phyloP scores from a whole-genome alignment of 495 filamentous ascomycete species.

The Apiosordaria backusii region DNA sequence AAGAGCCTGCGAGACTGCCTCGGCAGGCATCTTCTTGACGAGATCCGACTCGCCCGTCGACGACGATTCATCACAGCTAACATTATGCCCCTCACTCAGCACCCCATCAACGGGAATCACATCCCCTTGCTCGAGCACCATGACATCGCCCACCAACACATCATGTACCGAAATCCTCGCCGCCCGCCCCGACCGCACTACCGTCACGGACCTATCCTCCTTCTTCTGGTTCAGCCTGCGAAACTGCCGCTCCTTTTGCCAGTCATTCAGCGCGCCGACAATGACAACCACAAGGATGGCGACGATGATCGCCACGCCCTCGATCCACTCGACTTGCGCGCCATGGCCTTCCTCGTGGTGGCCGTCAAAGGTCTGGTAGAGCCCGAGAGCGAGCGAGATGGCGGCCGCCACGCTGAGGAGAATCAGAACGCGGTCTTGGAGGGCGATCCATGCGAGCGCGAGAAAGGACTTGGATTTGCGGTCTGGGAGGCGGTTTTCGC shows the following conservation, averaged over 20 bases:
- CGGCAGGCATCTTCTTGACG: slow-evolving; percentile 62
- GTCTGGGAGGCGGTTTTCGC: slow-evolving; percentile 63
- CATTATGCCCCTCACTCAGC: slow-evolving; percentile 58
- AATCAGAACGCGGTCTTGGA: slow-evolving; percentile 76
- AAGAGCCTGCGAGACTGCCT: slow-evolving; percentile 64
- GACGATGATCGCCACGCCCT: slow-evolving; percentile 69
- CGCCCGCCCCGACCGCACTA: slow-evolving; percentile 65
- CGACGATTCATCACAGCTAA: slow-evolving; percentile 74
- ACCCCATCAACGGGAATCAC: slow-evolving; percentile 70
- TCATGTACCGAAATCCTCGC: slow-evolving; percentile 64
- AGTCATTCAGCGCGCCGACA: slow-evolving; percentile 67
- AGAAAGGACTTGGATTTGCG: slow-evolving; percentile 65
- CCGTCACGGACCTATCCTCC: slow-evolving; percentile 69
- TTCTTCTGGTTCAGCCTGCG: slow-evolving; percentile 69
- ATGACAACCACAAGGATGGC: slow-evolving; percentile 72
- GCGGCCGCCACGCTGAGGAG: slow-evolving; percentile 63
- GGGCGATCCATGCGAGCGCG: slow-evolving; percentile 70
- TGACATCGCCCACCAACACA: slow-evolving; percentile 64
- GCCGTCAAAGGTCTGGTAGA: slow-evolving; percentile 56
- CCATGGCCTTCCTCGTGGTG: slow-evolving; percentile 38
- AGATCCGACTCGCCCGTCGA: slow-evolving; percentile 78
- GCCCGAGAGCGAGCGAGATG: slow-evolving; percentile 62
- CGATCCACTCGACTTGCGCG: slow-evolving; percentile 65
- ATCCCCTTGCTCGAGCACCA: slow-evolving; percentile 67
- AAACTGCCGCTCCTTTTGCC: slow-evolving; percentile 72